Percentiles rank a stretch among this genome's conserved stretches.
Conservation (phyloP, 768 basidiomycete genomes). For the Termitomyces bulborhizus region DNA sequence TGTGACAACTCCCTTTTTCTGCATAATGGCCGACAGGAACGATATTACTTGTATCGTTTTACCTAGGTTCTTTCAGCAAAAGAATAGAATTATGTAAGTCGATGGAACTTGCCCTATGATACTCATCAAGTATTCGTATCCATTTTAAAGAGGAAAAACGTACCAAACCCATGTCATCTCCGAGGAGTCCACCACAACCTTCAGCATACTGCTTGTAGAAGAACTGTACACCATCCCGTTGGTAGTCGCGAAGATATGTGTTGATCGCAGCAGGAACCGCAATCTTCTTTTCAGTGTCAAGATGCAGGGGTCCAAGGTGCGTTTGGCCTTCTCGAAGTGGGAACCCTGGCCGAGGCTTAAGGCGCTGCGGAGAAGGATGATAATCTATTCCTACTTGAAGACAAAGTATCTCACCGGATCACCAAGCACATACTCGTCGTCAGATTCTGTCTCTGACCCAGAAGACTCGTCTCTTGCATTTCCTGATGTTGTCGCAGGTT, state of each 20-base stretch:
- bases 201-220: constrained; percentile 68
- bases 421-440: constrained; percentile 28
- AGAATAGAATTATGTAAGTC: not conserved
- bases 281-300: constrained; percentile 41
- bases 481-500: not conserved
- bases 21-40: constrained; percentile 89
- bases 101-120: constrained; percentile 17
- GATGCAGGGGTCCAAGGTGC: constrained; percentile 37
- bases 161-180: constrained; percentile 94
- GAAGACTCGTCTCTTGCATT: not conserved
- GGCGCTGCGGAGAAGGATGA: constrained; percentile 4
- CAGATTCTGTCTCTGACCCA: constrained; percentile 40
- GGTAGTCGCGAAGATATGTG: constrained; percentile 84
- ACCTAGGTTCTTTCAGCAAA: constrained; percentile 30
- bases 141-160: constrained; percentile 8
- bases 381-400: not conserved
- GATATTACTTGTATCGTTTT: constrained; percentile 95
- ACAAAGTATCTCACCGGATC: constrained; percentile 16
- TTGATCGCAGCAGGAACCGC: constrained; percentile 70
- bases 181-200: constrained; percentile 73
- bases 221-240: constrained; percentile 81
- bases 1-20: constrained; percentile 57
- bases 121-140: not conserved
- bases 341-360: constrained; percentile 50
- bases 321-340: constrained; percentile 38